Conservation (phyloP, 352 stramenopile genomes). For the Blastocystis sp. region DNA sequence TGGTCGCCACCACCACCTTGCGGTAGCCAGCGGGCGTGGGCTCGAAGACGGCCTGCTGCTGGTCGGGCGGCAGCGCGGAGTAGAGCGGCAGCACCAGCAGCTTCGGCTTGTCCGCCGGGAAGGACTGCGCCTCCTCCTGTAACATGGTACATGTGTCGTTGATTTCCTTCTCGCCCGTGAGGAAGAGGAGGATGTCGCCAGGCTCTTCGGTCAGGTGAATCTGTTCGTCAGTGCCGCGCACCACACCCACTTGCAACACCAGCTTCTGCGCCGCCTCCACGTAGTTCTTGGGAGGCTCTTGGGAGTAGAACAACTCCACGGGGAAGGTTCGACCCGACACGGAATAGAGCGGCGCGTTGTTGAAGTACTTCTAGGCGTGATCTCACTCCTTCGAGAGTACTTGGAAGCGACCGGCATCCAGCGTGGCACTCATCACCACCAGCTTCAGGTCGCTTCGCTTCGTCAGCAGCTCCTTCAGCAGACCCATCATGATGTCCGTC, state of each 20-base stretch:
- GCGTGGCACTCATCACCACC: constrained; percentile 77
- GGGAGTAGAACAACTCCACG: constrained; percentile 97
- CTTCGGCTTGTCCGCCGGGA: background rate
- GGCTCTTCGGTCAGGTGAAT: constrained; percentile 94
- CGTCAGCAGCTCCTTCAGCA: too few relatives aligned
- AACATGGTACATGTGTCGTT: constrained; percentile 87
- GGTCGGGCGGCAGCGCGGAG: constrained; percentile 84
- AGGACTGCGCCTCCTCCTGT: constrained; percentile 73
- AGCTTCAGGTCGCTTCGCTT: too few relatives aligned
- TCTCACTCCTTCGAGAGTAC: constrained; percentile 86
- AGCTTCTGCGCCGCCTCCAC: constrained; percentile 82
- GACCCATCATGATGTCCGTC: too few relatives aligned
- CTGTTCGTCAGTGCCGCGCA: constrained; percentile 76
- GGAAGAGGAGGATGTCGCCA: constrained; percentile 88
- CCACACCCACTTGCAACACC: constrained; percentile 73
- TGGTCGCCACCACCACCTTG: constrained; percentile 87
- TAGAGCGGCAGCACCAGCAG: constrained; percentile 81
- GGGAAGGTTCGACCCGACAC: constrained; percentile 94
- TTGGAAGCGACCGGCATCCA: constrained; percentile 92
- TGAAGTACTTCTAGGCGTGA: constrained; percentile 77
- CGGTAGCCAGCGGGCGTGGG: background rate
- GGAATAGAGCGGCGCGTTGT: constrained; percentile 70
- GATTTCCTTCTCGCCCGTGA: constrained; percentile 82
- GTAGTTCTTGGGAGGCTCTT: constrained; percentile 96
- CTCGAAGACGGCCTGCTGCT: constrained; percentile 89